phyloP scores from a whole-genome alignment of 2,329 filamentous ascomycete species.

The Exophiala phaeomuriformis region DNA sequence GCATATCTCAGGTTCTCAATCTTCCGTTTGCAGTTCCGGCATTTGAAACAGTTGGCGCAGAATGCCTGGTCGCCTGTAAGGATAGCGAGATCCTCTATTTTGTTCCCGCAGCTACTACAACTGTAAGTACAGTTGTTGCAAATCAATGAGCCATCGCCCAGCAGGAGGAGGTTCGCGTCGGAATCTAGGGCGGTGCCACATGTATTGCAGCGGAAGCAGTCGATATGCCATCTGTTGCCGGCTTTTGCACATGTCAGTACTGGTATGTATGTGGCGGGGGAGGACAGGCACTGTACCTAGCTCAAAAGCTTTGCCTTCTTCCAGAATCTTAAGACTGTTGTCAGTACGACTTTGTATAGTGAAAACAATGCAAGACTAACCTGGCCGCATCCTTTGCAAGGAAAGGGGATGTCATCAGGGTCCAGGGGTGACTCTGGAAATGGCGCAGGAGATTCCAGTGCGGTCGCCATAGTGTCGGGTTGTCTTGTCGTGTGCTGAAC shows the following conservation, averaged over 20 bases:
- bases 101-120: conserved; percentile 92
- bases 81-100: conserved; percentile 97
- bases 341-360: conserved; percentile 13
- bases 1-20: conserved; percentile 98
- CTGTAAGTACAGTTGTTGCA: conserved; percentile 99
- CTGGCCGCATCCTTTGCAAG: conserved; percentile 90
- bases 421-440: conserved; percentile 60
- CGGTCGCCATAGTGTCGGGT: conserved; percentile 37
- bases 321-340: conserved; percentile 62
- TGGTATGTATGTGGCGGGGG: conserved; percentile 13
- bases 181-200: conserved; percentile 95
- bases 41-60: conserved; percentile 93
- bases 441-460: conserved; percentile 53
- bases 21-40: conserved; percentile 96
- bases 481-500: conserved; percentile 5
- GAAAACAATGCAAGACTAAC: conserved; percentile 43
- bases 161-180: conserved; percentile 90
- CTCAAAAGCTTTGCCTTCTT: conserved; percentile 98
- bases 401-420: conserved; percentile 69
- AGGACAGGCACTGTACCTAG: conserved; percentile 54
- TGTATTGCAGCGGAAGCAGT: conserved; percentile 96
- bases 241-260: conserved; percentile 49
- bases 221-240: conserved; percentile 95
- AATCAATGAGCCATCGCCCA: conserved; percentile 94
- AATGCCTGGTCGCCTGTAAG: conserved; percentile 96